Evolutionary conservation across 2,329 filamentous ascomycete genomes (phyloP).

Genomic region (Trichophaea hybrida): DNA sequence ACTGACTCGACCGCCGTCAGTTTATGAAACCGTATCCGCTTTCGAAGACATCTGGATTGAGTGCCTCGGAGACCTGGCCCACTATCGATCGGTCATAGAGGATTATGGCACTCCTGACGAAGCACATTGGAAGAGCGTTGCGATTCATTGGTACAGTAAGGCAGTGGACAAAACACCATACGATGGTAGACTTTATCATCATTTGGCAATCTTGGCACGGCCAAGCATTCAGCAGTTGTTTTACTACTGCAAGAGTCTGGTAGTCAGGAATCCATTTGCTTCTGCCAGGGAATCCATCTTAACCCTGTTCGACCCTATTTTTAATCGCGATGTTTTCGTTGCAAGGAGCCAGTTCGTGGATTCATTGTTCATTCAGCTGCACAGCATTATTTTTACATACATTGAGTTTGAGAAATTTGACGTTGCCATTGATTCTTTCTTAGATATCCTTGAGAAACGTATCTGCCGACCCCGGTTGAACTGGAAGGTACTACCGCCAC

Average conservation of each 20-base stretch:
- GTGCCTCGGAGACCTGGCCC: constrained; percentile 69
- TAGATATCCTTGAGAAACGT: constrained; percentile 41
- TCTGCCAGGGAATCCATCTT: constrained; percentile 55
- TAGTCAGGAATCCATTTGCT: constrained; percentile 50
- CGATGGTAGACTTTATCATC: constrained; percentile 71
- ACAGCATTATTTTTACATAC: constrained; percentile 49
- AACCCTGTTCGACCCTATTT: constrained; percentile 50
- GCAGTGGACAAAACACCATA: constrained; percentile 62
- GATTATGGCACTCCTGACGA: constrained; percentile 59
- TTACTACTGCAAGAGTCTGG: constrained; percentile 57
- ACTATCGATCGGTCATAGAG: constrained; percentile 67
- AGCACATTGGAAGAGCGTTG: constrained; percentile 55
- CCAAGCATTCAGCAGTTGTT: constrained; percentile 58
- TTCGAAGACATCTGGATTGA: constrained; percentile 91
- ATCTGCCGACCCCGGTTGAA: constrained; percentile 37
- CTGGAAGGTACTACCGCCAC: constrained; percentile 17
- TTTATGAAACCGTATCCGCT: constrained; percentile 69
- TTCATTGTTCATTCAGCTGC: constrained; percentile 47
- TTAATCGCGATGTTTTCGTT: constrained; percentile 31
- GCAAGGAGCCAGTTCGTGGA: constrained; percentile 38
- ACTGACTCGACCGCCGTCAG: background rate
- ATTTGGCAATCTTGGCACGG: constrained; percentile 63
- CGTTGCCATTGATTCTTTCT: constrained; percentile 37
- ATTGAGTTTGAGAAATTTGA: constrained; percentile 37
- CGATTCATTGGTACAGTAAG: constrained; percentile 68